Percentiles rank a stretch among this genome's conserved stretches.
phyloP scores from a whole-genome alignment of 257 asterid genomes.

The Nicotiana attenuata region DNA sequence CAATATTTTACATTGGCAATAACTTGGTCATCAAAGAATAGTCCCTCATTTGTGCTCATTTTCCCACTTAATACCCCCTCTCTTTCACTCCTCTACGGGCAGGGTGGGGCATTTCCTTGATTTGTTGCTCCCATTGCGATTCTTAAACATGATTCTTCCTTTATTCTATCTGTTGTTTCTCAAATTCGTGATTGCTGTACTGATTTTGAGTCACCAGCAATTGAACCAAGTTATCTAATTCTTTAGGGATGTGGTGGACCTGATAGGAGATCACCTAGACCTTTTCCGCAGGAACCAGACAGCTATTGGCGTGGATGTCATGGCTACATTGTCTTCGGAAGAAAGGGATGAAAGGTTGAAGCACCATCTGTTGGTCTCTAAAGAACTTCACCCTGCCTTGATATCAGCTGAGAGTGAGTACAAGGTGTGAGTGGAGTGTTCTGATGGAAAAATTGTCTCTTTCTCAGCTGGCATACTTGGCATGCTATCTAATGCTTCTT shows the following conservation, averaged over 20 bases:
- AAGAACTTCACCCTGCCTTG: conserved; percentile 99
- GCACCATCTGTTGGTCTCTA: conserved; percentile 73
- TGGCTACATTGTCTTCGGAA: conserved; percentile 94
- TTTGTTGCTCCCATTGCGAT: not conserved
- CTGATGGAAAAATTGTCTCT: conserved; percentile 33
- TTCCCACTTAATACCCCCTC: not conserved
- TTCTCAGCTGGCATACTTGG: conserved; percentile 11
- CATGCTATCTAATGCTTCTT: conserved; percentile 26
- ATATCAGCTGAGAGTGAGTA: conserved; percentile 97
- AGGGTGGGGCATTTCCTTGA: conserved; percentile 1
- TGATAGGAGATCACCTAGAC: conserved; percentile 85
- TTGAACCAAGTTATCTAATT: conserved; percentile 8
- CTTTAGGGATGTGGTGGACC: conserved; percentile 81
- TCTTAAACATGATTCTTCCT: not conserved
- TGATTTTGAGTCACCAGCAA: conserved; percentile 12
- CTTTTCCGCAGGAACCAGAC: conserved; percentile 88
- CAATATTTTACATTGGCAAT: not conserved
- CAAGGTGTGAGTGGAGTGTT: conserved; percentile 86
- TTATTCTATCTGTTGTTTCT: conserved; percentile 2
- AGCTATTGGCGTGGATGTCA: conserved; percentile 87
- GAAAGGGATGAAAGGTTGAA: conserved; percentile 97
- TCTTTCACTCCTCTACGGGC: not conserved
- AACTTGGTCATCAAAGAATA: not conserved
- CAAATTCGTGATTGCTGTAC: not conserved
- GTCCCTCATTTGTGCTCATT: not conserved